Base-by-base conservation (phyloP, 768 basidiomycete species). In the Leccinum sublutescens region DNA sequence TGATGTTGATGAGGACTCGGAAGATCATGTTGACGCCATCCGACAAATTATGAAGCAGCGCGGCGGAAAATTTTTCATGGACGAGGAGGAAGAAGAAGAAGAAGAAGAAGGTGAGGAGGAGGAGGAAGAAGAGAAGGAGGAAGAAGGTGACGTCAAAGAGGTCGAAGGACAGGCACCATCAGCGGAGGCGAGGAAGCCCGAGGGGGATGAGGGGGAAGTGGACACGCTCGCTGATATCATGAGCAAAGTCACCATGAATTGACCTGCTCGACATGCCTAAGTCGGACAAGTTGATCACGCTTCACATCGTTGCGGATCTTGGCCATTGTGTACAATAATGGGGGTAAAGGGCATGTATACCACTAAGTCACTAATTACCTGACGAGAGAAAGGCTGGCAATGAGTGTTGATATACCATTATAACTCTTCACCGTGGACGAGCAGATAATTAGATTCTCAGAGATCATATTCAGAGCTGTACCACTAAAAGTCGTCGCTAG, bases 51-150 rank as follows among this genome's bases (percentile, higher is more conserved):
- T 92, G 68, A 85, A 82, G 69, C 79, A 79, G 58, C 82, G 88
- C 29, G 85, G 86, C 31, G 90, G 90, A 3, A 88, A 82, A 62
- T 70, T 91, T 5, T 75, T 87, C 7, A 77, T 84, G 0, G 80
- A 82, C 1, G 89, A 95, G 56, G 92, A 91, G n/a, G 93, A 95
- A 1, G 91, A 86, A 36, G 87, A 92, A 33, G 87, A 92, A 54
- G 83, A 81, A 38, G 82, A 81, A 17, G 82, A 82, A 56, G 79
- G 80, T 59, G 78, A 79, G 21, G 79, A 80, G 31, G 82, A 81
- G 17, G 82, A 82, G 54, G 79, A 29, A 0, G 29, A 80, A 59
- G 78, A 79, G 25, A 79, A 81, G 29, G 82, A 77, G 36, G 66
- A 68, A 49, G 75, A 75, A 55, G 71, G 71, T 7, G 71, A 69